Percentiles rank a stretch among this genome's conserved stretches.
Evolutionary conservation across 2,329 filamentous ascomycete species (phyloP).

Genomic region (Mycosphaerella sp.): DNA sequence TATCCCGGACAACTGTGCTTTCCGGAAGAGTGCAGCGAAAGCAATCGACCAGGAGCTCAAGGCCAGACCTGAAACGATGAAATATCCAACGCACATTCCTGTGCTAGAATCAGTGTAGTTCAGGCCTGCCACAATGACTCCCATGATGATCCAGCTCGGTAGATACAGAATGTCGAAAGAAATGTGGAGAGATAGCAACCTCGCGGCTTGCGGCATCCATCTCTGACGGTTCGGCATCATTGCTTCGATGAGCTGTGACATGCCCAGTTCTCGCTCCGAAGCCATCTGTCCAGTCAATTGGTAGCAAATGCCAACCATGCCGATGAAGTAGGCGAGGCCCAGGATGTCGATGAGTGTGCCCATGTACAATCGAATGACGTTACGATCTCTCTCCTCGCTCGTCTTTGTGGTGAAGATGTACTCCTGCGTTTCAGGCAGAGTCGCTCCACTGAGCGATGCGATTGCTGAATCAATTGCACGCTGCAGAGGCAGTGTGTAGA

Average conservation of each 20-base stretch:
- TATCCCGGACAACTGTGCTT: slow-evolving; percentile 81
- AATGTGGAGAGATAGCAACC: slow-evolving; percentile 73
- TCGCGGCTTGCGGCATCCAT: slow-evolving; percentile 71
- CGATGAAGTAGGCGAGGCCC: slow-evolving; percentile 71
- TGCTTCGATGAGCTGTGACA: slow-evolving; percentile 81
- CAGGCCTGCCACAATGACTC: slow-evolving; percentile 57
- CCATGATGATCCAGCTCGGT: slow-evolving; percentile 76
- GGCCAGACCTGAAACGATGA: slow-evolving; percentile 69
- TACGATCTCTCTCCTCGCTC: slow-evolving; percentile 57
- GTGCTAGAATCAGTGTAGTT: slow-evolving; percentile 47
- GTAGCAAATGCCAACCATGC: slow-evolving; percentile 75
- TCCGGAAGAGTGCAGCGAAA: slow-evolving; percentile 76
- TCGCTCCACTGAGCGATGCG: slow-evolving; percentile 47
- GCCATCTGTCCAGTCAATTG: slow-evolving; percentile 83
- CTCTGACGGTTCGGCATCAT: slow-evolving; percentile 74
- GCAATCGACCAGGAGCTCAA: slow-evolving; percentile 75
- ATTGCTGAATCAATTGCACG: slow-evolving; percentile 72
- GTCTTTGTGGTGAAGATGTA: slow-evolving; percentile 72
- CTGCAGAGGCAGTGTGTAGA: slow-evolving; percentile 75
- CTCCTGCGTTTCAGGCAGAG: slow-evolving; percentile 47
- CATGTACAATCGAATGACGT: slow-evolving; percentile 67
- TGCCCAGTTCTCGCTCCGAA: slow-evolving; percentile 76
- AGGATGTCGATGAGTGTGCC: slow-evolving; percentile 67
- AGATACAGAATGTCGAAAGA: slow-evolving; percentile 74
- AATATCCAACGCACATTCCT: slow-evolving; percentile 51